These are phyloP conservation scores for Capsicum rhomboideum DNA, from an alignment of 257 asterid genomes.

Conservation along the genomic window DNA sequence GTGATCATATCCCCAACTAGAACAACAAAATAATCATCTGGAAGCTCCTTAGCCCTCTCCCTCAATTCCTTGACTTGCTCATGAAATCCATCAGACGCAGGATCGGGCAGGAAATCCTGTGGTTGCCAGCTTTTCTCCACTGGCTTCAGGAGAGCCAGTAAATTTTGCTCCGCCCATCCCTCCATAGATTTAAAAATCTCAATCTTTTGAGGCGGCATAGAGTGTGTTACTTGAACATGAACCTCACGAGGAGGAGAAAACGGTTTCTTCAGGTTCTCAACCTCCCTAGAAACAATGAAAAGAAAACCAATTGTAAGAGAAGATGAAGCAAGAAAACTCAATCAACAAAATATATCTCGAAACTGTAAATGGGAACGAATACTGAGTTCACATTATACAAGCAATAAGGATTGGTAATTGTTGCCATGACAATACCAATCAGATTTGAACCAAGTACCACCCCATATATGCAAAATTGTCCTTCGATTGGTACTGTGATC, in stretches of 20 bases:
- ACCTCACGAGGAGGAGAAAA: conserved; percentile 59
- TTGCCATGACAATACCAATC: neutral
- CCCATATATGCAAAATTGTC: neutral
- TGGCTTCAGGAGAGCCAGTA: conserved; percentile 62
- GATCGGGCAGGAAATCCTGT: conserved; percentile 82
- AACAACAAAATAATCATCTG: conserved; percentile 73
- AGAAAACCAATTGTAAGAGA: neutral
- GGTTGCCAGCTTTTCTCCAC: conserved; percentile 91
- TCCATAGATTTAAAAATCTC: conserved; percentile 66
- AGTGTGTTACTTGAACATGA: conserved; percentile 72
- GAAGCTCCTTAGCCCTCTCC: conserved; percentile 64
- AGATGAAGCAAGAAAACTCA: neutral
- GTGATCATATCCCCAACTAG: conserved; percentile 85
- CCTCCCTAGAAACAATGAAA: conserved; percentile 28
- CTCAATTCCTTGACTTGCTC: conserved; percentile 63
- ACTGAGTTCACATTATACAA: neutral
- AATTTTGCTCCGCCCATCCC: conserved; percentile 58
- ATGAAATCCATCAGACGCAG: conserved; percentile 64
- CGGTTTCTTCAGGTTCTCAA: conserved; percentile 42
- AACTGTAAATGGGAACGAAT: neutral
- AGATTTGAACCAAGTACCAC: neutral
- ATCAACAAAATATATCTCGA: neutral
- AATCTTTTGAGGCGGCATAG: conserved; percentile 68
- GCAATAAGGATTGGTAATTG: neutral
- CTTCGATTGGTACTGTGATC: neutral